A percentile compares a stretch with the other conserved stretches of the same genome.
Conservation (phyloP, 2,329 filamentous ascomycete species). For the Lecanosticta acicola region DNA sequence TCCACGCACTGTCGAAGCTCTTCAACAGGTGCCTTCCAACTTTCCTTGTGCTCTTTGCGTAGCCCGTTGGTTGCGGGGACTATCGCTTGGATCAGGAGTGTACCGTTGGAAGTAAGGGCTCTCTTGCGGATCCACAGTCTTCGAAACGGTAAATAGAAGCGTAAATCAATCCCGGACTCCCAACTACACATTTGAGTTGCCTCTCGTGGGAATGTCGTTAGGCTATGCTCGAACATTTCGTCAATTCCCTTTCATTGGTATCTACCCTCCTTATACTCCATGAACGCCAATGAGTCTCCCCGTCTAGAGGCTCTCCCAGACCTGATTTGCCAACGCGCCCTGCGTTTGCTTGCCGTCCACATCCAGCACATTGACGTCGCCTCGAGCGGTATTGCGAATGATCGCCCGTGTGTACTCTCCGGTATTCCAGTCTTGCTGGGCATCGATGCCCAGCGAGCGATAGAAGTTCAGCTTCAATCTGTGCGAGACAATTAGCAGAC, state of each 20-base stretch:
- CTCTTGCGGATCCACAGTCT: no score
- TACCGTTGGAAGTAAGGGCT: no score
- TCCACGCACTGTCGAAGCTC: no score
- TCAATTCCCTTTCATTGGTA: slow-evolving; percentile 7
- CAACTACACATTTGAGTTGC: no score
- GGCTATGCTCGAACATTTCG: no score
- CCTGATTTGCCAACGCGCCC: slow-evolving; percentile 92
- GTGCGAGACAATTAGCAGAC: neutral
- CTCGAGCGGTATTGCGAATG: slow-evolving; percentile 76
- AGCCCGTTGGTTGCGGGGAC: no score
- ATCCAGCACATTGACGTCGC: slow-evolving; percentile 90
- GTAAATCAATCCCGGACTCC: no score
- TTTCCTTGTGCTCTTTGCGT: no score
- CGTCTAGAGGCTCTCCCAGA: slow-evolving; percentile 76
- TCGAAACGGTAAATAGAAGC: no score
- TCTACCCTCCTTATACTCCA: slow-evolving; percentile 3
- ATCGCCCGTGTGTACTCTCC: slow-evolving; percentile 83
- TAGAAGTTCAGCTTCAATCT: slow-evolving; percentile 84
- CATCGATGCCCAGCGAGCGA: slow-evolving; percentile 81
- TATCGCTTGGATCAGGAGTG: no score
- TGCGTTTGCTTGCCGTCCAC: slow-evolving; percentile 81
- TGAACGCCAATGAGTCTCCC: slow-evolving; percentile 1
- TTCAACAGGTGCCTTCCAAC: no score
- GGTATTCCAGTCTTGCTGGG: slow-evolving; percentile 66
- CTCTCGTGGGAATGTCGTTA: no score